Base-by-base conservation (phyloP, 192 early-diverging fungal species). In the Spinellus fusiger region DNA sequence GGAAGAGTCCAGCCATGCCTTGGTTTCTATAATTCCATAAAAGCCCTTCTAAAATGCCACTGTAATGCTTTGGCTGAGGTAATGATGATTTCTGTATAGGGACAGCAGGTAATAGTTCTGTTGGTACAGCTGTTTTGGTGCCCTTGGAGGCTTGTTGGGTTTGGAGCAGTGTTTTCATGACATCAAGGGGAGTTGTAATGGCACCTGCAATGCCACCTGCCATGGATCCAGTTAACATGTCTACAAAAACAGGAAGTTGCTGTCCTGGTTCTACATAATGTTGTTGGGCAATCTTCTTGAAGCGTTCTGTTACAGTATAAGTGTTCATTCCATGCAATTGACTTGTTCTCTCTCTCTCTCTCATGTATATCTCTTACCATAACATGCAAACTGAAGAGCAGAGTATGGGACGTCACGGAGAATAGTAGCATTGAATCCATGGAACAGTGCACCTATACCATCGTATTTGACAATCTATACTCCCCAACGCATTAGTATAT, bases 401-500 rank as follows among this genome's bases (percentile, higher is more conserved):
- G 81, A 83, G 38, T 78, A 83, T 12, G 81, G 81, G 22, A 83
- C 81, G 47, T 83, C 81, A 26, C 81, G 61, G 34, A 83, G 40
- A 32, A 83, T 62, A 0, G 81, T 83, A n/a, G 81, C 81, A 54
- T 62, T 66, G 49, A 76, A 83, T 58, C 81, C 81, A 59, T 83
- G 78, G 62, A 75, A 83, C 28, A 83, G 66, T 26, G 81, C 78
- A 26, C 77, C 70, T 0, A 80, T 54, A 22, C 90, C 90, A 64
- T 89, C 89, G 10, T 73, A 75, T 49, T 77, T 70, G 47, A 81
- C 81, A 44, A 88, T 79, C 68, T 72, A 54, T 26, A 34, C 13
- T 62, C 6, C 20, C 90, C 90, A 62, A 87, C 88, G 10, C 70
- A 73, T 46, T 77, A 66, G 47, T 79, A 80, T 29, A 86, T 77